These are phyloP conservation scores for Amesomyces nigricolor DNA, from an alignment of 2,329 filamentous ascomycete species.

Conservation along the genomic window DNA sequence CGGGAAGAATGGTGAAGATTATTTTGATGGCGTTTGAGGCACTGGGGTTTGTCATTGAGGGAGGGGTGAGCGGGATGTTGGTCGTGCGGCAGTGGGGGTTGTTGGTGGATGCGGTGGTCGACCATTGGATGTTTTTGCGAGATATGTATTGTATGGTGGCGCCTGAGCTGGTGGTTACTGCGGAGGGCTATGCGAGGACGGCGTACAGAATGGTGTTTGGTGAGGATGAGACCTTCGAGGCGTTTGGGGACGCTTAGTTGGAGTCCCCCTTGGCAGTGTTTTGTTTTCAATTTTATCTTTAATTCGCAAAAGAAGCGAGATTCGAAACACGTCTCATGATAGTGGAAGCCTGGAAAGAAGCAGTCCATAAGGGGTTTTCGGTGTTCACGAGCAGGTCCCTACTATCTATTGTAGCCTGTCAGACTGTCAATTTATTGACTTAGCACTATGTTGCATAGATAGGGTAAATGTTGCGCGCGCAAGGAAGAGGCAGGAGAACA, in stretches of 20 bases:
- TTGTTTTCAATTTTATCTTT: too few relatives aligned
- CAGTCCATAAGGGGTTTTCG: too few relatives aligned
- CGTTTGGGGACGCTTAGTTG: background rate
- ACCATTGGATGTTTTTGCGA: conserved; percentile 10
- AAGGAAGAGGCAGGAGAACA: too few relatives aligned
- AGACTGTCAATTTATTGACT: too few relatives aligned
- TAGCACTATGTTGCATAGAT: too few relatives aligned
- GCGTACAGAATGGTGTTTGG: conserved; percentile 10
- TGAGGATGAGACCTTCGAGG: conserved; percentile 14
- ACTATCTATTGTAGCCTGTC: too few relatives aligned
- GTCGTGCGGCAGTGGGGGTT: conserved; percentile 16
- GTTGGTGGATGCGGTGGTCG: background rate
- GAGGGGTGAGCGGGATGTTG: background rate
- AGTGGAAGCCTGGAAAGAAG: too few relatives aligned
- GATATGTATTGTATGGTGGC: background rate
- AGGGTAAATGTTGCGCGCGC: too few relatives aligned
- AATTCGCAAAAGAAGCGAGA: too few relatives aligned
- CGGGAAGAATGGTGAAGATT: conserved; percentile 15
- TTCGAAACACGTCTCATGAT: too few relatives aligned
- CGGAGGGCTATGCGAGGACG: conserved; percentile 8
- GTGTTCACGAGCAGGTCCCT: too few relatives aligned
- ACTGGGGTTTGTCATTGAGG: conserved; percentile 26
- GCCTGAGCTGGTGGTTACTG: conserved; percentile 5
- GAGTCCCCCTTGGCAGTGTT: too few relatives aligned
- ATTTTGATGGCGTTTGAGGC: conserved; percentile 26